phyloP scores from a whole-genome alignment of 2,329 filamentous ascomycete species.

The Botrytis elliptica region DNA sequence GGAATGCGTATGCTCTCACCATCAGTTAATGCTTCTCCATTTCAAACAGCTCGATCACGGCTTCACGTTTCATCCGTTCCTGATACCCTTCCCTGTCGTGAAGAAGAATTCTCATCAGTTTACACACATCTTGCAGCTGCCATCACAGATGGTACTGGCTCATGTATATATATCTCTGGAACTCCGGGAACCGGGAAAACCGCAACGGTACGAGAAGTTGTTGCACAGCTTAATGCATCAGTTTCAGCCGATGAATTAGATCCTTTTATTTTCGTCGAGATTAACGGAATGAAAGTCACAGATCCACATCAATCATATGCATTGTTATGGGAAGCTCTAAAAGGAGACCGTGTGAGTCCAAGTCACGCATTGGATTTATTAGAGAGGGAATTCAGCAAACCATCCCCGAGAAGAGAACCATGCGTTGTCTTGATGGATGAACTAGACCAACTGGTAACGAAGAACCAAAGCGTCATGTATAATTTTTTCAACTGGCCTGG shows the following conservation, averaged over 20 bases:
- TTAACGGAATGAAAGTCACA: conserved; percentile 99
- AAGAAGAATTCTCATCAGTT: conserved; percentile 86
- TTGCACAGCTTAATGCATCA: conserved; percentile 82
- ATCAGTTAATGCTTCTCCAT: conserved; percentile 75
- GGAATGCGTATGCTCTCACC: conserved; percentile 82
- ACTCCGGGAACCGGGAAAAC: conserved; percentile 97
- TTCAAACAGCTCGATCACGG: conserved; percentile 82
- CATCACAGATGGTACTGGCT: conserved; percentile 88
- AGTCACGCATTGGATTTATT: conserved; percentile 87
- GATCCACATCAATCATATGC: conserved; percentile 97
- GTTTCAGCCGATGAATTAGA: conserved; percentile 89
- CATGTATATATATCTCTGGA: conserved; percentile 99
- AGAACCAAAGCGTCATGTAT: conserved; percentile 99
- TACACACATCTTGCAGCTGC: conserved; percentile 93
- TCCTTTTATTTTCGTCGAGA: conserved; percentile 98
- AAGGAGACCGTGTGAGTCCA: conserved; percentile 88
- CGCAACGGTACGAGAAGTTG: conserved; percentile 92
- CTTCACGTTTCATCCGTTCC: conserved; percentile 95
- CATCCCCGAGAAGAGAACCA: conserved; percentile 84
- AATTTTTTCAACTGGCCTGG: conserved; percentile 99
- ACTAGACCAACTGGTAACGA: conserved; percentile 94
- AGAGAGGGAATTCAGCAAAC: conserved; percentile 88
- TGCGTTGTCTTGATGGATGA: conserved; percentile 99
- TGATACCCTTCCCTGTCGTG: conserved; percentile 82
- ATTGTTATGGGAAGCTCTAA: conserved; percentile 91